Evolutionary conservation across 169 alveolate genomes (phyloP).

Genomic region (Hammondia hammondi): DNA sequence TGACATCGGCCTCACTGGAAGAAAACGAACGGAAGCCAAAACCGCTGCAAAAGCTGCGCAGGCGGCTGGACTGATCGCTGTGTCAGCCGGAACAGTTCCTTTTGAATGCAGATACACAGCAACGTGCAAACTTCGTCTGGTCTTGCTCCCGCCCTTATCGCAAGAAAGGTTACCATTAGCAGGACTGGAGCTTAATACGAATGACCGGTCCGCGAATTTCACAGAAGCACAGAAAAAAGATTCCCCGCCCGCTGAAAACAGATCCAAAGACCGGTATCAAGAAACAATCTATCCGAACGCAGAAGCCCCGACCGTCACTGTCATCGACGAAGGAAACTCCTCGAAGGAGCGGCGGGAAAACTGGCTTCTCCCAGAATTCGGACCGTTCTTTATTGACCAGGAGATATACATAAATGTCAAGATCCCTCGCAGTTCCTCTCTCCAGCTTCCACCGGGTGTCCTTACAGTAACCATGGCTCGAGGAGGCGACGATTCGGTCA

Average conservation of each 20-base stretch:
- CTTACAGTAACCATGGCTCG: not conserved
- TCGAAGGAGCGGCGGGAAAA: not conserved
- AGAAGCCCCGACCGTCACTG: too few species aligned
- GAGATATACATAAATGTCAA: not conserved
- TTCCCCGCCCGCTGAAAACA: too few species aligned
- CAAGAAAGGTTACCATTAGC: not conserved
- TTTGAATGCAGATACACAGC: not conserved
- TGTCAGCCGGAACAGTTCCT: conserved; percentile 22
- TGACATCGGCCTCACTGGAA: not conserved
- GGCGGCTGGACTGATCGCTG: not conserved
- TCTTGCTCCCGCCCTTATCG: not conserved
- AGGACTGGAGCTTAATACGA: not conserved
- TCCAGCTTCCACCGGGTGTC: not conserved
- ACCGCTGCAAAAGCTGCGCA: not conserved
- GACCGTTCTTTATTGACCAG: conserved; percentile 12
- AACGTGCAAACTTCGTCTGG: not conserved
- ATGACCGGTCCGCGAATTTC: not conserved
- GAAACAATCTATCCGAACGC: too few species aligned
- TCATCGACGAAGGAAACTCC: not conserved
- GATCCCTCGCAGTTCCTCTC: not conserved
- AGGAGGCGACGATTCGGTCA: not conserved
- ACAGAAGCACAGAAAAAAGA: not conserved
- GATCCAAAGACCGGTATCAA: too few species aligned
- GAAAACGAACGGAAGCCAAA: not conserved
- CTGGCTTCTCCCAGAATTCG: conserved; percentile 11